Evolutionary conservation across 2,329 filamentous ascomycete species (phyloP).

Genomic region (Plectosphaerella sp.): DNA sequence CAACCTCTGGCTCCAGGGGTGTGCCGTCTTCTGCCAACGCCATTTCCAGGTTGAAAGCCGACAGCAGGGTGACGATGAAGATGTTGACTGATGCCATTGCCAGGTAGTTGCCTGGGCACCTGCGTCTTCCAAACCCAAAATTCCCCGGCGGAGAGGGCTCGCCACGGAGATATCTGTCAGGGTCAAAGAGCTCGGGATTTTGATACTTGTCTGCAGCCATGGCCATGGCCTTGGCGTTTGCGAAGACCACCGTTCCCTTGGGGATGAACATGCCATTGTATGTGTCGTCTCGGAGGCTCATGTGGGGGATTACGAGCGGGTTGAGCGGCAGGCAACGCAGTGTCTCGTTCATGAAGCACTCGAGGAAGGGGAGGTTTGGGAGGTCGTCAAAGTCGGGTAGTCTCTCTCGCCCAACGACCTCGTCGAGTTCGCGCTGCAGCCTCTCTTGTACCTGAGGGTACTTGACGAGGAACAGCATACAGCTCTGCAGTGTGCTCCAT

Average conservation of each 20-base stretch:
- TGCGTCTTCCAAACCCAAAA: slow-evolving; percentile 48
- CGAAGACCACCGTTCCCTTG: slow-evolving; percentile 40
- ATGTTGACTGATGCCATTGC: slow-evolving; percentile 41
- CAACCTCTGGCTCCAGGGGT: slow-evolving; percentile 8
- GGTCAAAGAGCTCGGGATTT: slow-evolving; percentile 38
- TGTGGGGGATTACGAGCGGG: slow-evolving; percentile 50
- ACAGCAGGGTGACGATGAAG: slow-evolving; percentile 32
- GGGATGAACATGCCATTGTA: slow-evolving; percentile 55
- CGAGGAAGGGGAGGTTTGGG: slow-evolving; percentile 35
- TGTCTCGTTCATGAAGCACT: slow-evolving; percentile 41
- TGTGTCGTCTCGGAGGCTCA: slow-evolving; percentile 46
- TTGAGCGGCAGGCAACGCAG: slow-evolving; percentile 39
- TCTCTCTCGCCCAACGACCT: slow-evolving; percentile 36
- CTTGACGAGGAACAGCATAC: slow-evolving; percentile 12
- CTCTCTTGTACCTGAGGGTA: slow-evolving; percentile 40
- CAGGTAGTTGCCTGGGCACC: slow-evolving; percentile 45
- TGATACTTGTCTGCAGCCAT: slow-evolving; percentile 33
- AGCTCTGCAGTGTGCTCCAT: slow-evolving; percentile 28
- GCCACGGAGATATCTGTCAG: slow-evolving; percentile 39
- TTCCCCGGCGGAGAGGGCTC: slow-evolving; percentile 42
- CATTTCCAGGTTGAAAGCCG: slow-evolving; percentile 28
- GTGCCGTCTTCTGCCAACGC: slow-evolving; percentile 26
- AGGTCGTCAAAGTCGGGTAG: slow-evolving; percentile 43
- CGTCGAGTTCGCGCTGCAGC: slow-evolving; percentile 38
- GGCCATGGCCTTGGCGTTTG: slow-evolving; percentile 40